Conservation (phyloP, 176 grass and related monocot genomes). For the Miscanthus lutarioriparius region DNA sequence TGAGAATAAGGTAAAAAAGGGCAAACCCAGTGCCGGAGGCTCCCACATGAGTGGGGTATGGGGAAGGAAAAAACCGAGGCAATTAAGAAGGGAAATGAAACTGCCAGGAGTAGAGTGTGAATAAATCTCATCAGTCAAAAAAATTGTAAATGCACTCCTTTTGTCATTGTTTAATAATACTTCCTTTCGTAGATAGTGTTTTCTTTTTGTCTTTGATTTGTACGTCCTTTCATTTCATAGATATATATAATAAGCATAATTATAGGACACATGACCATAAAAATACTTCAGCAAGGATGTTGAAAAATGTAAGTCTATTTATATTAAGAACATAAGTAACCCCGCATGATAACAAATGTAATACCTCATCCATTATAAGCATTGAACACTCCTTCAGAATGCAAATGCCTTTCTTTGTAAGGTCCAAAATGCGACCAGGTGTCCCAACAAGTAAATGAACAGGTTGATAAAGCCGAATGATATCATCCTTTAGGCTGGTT, state of each 20-base stretch:
- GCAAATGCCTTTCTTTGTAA: slow-evolving; percentile 80
- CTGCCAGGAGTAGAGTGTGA: background rate
- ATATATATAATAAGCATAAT: background rate
- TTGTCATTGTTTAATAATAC: background rate
- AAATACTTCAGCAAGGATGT: background rate
- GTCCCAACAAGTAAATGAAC: slow-evolving; percentile 91
- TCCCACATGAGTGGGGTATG: too few species aligned
- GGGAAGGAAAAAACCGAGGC: too few species aligned
- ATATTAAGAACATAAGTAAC: slow-evolving; percentile 9
- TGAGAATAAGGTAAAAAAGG: too few species aligned
- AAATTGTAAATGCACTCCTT: background rate
- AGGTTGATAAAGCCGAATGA: slow-evolving; percentile 87
- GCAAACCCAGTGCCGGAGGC: too few species aligned
- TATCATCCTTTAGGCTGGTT: slow-evolving; percentile 95
- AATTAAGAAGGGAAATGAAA: background rate
- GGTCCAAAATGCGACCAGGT: slow-evolving; percentile 85
- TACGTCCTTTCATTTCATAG: background rate
- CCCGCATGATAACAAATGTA: slow-evolving; percentile 6
- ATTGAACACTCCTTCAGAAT: slow-evolving; percentile 82
- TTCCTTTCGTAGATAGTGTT: background rate
- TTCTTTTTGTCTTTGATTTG: background rate
- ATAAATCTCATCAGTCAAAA: background rate
- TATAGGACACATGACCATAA: background rate
- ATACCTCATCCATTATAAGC: slow-evolving; percentile 98
- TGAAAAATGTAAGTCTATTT: background rate